Conservation (phyloP, 2,329 filamentous ascomycete species). For the Didymosphaeria variabile region DNA sequence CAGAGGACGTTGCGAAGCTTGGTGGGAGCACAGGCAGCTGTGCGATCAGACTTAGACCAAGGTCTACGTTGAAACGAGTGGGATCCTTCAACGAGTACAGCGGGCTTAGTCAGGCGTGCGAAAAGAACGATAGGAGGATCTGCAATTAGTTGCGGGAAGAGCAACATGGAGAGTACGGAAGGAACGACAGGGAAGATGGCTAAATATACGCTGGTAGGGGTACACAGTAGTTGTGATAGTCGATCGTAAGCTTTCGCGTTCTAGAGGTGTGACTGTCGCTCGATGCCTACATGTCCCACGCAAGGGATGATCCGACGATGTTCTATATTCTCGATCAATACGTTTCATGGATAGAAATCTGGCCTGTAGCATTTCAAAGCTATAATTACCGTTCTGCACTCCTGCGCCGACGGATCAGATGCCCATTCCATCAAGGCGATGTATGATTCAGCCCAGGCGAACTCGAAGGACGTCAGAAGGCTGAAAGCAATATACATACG, state of each 20-base stretch:
- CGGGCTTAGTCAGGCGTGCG: not conserved
- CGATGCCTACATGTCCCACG: not conserved
- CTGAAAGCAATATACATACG: slow-evolving; percentile 29
- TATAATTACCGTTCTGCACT: slow-evolving; percentile 17
- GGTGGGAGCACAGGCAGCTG: too few species aligned
- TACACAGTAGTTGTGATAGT: not conserved
- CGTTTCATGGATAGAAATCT: not conserved
- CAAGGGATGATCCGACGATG: not conserved
- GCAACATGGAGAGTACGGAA: not conserved
- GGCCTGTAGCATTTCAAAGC: not conserved
- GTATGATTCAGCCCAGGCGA: slow-evolving; percentile 9
- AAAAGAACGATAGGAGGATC: not conserved
- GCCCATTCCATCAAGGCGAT: not conserved
- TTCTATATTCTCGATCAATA: not conserved
- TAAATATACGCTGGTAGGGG: not conserved
- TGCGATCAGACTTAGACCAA: too few species aligned
- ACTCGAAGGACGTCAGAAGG: slow-evolving; percentile 3
- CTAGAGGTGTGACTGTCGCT: not conserved
- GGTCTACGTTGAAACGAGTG: too few species aligned
- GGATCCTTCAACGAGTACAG: not conserved
- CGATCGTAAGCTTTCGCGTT: not conserved
- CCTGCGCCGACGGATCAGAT: not conserved
- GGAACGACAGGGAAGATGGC: not conserved
- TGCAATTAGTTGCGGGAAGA: not conserved
- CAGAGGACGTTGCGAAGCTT: too few species aligned